Evolutionary conservation across 2,329 filamentous ascomycete genomes (phyloP), one percentile per base, ranked within the genome.

Genomic region (Westerdykella aurantiaca): DNA sequence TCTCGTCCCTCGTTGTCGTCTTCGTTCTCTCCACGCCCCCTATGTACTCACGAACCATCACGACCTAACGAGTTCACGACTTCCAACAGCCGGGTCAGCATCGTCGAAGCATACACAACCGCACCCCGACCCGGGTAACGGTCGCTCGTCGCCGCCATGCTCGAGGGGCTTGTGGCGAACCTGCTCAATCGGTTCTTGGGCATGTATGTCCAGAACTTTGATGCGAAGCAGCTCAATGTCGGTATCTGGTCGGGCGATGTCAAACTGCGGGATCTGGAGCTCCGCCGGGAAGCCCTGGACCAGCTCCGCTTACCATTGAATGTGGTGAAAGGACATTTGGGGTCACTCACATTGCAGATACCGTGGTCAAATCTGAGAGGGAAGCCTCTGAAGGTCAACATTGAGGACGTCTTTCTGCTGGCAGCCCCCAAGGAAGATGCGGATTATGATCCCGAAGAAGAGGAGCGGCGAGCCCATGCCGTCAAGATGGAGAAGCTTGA

Each of bases 121-220:
- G 37, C 44, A 39, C 60, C 82, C 82, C 71, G 74, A 81, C 83
- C 86, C 64, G 85, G 85, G 81, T 85, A 63, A 88, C 80, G 85
- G 78, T 81, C 75, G 66, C 65, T 68, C 57, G 59, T 68, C 68
- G 60, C 68, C 72, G 77, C 68, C 62, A 98, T 99, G 93, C 82
- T 99, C 73, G 93, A 98, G 79, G 88, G 90, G 57, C 79, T 99
- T 58, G 93, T 97, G 52, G 89, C 93, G 60, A 94, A 91, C 72
- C 78, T 99, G 76, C 84, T 99, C 60, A 98, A 98, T 76, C 86
- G 94, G 75, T 97, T 98, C 72, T 74, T 99, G 81, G 94, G 93
- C 78, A 95, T 97, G 86, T 98, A 98, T 70, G 91, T 99, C 70
- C 90, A 95, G 79, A 97, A 98, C 72, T 98, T 99, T 68, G 93